Conservation (phyloP, 306 rosid genomes). For the Cucurbita moschata region DNA sequence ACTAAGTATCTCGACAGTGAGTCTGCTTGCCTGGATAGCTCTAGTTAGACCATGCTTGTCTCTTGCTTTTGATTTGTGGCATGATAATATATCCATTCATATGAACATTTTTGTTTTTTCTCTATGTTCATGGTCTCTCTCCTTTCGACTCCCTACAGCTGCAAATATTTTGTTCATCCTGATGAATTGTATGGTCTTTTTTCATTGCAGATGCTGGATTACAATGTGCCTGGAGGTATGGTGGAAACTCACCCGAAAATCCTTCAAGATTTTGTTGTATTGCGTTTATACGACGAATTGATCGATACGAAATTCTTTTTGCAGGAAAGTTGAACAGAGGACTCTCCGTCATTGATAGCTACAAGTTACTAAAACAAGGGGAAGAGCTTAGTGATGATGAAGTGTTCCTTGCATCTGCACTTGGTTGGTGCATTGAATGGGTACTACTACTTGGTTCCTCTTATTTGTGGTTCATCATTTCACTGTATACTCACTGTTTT, state of each 20-base stretch:
- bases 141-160: neutral
- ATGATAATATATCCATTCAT: neutral
- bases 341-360: conserved; percentile 34
- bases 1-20: no score
- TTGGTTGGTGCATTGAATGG: conserved; percentile 55
- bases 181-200: neutral
- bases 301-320: neutral
- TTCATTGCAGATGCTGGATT: conserved; percentile 36
- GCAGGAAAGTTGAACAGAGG: conserved; percentile 39
- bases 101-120: neutral
- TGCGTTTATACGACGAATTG: neutral
- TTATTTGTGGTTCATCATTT: neutral
- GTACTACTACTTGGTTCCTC: conserved; percentile 7
- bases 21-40: neutral
- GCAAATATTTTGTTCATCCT: neutral
- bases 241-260: neutral
- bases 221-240: conserved; percentile 37
- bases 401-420: conserved; percentile 25
- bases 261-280: neutral
- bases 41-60: neutral
- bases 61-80: neutral
- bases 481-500: neutral
- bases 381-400: conserved; percentile 22
- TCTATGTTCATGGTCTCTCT: neutral
- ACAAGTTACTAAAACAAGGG: conserved; percentile 23